Evolutionary conservation across 2,329 filamentous ascomycete genomes (phyloP).

Genomic region (Pochonia chlamydosporia): DNA sequence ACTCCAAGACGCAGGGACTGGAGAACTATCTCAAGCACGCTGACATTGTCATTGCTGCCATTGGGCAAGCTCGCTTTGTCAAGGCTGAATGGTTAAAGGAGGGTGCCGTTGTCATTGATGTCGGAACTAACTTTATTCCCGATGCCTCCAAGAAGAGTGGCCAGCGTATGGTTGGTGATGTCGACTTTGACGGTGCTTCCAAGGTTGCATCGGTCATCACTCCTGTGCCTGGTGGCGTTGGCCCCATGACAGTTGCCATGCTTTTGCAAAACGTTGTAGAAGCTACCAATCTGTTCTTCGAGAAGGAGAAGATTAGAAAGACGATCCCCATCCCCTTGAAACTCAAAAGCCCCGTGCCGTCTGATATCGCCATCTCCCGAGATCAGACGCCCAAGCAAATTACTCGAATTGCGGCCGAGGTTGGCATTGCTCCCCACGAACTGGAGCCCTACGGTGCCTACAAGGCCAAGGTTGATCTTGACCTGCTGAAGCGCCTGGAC

Average conservation of each 20-base stretch:
- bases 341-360: slow-evolving; percentile 76
- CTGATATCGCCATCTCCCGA: slow-evolving; percentile 88
- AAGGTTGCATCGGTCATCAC: slow-evolving; percentile 91
- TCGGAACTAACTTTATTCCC: slow-evolving; percentile 92
- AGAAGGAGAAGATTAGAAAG: slow-evolving; percentile 72
- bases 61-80: slow-evolving; percentile 81
- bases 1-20: slow-evolving; percentile 77
- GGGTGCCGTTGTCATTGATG: slow-evolving; percentile 92
- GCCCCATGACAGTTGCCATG: slow-evolving; percentile 99
- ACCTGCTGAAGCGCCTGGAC: slow-evolving; percentile 72
- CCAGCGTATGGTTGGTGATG: slow-evolving; percentile 86
- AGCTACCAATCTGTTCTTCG: slow-evolving; percentile 74
- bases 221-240: slow-evolving; percentile 92
- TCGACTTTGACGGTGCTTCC: slow-evolving; percentile 80
- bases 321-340: slow-evolving; percentile 81
- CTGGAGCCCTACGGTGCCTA: slow-evolving; percentile 90
- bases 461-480: slow-evolving; percentile 91
- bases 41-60: slow-evolving; percentile 87
- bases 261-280: slow-evolving; percentile 92
- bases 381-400: slow-evolving; percentile 90
- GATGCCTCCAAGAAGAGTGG: slow-evolving; percentile 90
- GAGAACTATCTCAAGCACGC: slow-evolving; percentile 71
- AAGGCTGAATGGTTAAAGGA: slow-evolving; percentile 95
- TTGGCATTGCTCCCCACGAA: slow-evolving; percentile 84
- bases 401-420: slow-evolving; percentile 73